phyloP scores from a whole-genome alignment of 140 eudicot species.

The Senecio squalidus region DNA sequence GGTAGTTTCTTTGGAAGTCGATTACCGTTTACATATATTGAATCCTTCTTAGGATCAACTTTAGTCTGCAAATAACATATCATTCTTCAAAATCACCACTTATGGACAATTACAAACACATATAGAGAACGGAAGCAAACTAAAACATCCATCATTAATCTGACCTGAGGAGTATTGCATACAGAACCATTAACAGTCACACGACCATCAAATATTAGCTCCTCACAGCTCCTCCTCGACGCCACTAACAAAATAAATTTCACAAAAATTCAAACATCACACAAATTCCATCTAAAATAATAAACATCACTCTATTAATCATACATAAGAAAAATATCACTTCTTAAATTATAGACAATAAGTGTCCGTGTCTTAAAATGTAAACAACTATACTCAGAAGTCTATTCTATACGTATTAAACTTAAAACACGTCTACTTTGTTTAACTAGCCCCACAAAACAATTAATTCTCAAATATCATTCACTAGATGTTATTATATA shows the following conservation, averaged over 20 bases:
- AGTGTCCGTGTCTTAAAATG: too few relatives aligned
- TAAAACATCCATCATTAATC: not conserved
- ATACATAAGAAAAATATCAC: too few relatives aligned
- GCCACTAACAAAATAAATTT: constrained; percentile 54
- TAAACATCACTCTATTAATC: too few relatives aligned
- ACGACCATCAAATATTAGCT: constrained; percentile 73
- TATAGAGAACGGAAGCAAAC: not conserved
- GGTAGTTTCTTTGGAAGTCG: constrained; percentile 93
- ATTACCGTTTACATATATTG: constrained; percentile 83
- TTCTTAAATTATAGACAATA: too few relatives aligned
- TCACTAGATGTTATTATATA: too few relatives aligned
- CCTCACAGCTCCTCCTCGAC: constrained; percentile 92
- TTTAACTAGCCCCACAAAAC: too few relatives aligned
- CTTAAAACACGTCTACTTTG: too few relatives aligned
- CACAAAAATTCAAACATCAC: not conserved
- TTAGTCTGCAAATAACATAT: constrained; percentile 52
- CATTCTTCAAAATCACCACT: not conserved
- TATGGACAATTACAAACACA: not conserved
- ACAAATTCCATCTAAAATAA: too few relatives aligned
- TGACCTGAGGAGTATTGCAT: constrained; percentile 95
- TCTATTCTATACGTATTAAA: too few relatives aligned
- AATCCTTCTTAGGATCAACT: constrained; percentile 87
- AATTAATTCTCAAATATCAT: too few relatives aligned
- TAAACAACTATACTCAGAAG: too few relatives aligned
- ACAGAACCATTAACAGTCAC: constrained; percentile 92